phyloP scores from a whole-genome alignment of 225 moss, liverwort and hornwort genomes.

The Sphagnum contortum region DNA sequence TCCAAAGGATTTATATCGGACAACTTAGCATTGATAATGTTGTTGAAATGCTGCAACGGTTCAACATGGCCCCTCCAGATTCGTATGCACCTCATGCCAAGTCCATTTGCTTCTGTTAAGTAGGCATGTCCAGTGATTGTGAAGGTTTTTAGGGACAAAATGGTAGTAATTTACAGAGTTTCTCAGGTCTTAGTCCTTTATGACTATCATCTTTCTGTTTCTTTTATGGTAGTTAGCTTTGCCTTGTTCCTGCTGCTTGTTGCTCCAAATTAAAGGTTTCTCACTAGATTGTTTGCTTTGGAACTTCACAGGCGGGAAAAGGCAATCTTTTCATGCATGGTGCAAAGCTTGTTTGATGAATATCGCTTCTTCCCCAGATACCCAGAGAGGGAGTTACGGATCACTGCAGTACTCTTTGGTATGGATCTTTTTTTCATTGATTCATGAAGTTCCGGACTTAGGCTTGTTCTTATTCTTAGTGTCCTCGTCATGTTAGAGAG shows the following conservation, averaged over 20 bases:
- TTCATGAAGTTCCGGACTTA: too few relatives aligned
- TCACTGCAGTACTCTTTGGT: conserved; percentile 86
- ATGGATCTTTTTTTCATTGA: too few relatives aligned
- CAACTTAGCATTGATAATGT: conserved; percentile 76
- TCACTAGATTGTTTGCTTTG: too few relatives aligned
- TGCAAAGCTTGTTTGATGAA: conserved; percentile 79
- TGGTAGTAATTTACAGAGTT: too few relatives aligned
- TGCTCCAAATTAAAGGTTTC: too few relatives aligned
- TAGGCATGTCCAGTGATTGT: too few relatives aligned
- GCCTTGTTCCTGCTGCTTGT: too few relatives aligned
- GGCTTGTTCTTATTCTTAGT: too few relatives aligned
- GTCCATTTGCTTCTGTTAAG: not conserved
- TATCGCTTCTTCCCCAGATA: conserved; percentile 60
- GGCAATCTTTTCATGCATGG: conserved; percentile 59
- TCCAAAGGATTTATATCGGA: conserved; percentile 66
- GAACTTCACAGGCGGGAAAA: conserved; percentile 36
- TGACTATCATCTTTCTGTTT: too few relatives aligned
- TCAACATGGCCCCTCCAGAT: conserved; percentile 55
- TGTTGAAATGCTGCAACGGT: conserved; percentile 81
- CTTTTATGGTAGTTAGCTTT: too few relatives aligned
- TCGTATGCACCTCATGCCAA: conserved; percentile 13
- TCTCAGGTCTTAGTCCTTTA: too few relatives aligned
- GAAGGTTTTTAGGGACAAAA: not conserved
- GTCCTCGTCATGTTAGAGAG: too few relatives aligned
- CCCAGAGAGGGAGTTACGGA: conserved; percentile 65